Percentiles rank a stretch among this genome's conserved stretches.
These are phyloP conservation scores for Tetradesmus lagerheimii DNA, from an alignment of 139 green algal species.

Conservation along the genomic window DNA sequence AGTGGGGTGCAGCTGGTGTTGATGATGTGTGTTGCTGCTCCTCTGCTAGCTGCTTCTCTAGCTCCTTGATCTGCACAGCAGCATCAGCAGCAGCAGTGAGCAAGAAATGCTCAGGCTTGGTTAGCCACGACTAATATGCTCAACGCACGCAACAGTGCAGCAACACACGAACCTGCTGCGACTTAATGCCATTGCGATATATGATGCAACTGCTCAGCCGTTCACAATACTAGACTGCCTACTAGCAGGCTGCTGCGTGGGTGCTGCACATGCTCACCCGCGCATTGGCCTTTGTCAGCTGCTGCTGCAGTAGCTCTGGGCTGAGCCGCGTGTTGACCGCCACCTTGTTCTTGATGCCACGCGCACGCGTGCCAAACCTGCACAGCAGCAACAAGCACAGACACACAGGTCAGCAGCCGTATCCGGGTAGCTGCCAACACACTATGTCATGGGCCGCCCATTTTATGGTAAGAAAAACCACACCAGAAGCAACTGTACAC, in stretches of 20 bases:
- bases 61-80: conserved; percentile 21
- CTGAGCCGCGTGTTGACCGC: conserved; percentile 46
- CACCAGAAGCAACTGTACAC: no score
- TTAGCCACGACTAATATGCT: no score
- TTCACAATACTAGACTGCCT: no score
- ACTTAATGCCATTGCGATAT: no score
- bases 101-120: no score
- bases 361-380: conserved; percentile 61
- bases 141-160: neutral
- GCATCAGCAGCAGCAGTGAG: neutral
- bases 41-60: conserved; percentile 15
- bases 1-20: neutral
- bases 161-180: no score
- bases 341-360: conserved; percentile 70
- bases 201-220: no score
- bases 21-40: neutral
- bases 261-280: neutral
- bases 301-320: conserved; percentile 54
- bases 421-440: no score
- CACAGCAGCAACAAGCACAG: no score
- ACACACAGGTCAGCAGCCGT: no score
- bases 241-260: neutral
- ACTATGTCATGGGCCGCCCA: no score
- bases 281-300: conserved; percentile 24
- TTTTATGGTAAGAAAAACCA: no score